These are phyloP conservation scores for Musa itinerans DNA, from an alignment of 176 grass and related monocot species.

Conservation along the genomic window DNA sequence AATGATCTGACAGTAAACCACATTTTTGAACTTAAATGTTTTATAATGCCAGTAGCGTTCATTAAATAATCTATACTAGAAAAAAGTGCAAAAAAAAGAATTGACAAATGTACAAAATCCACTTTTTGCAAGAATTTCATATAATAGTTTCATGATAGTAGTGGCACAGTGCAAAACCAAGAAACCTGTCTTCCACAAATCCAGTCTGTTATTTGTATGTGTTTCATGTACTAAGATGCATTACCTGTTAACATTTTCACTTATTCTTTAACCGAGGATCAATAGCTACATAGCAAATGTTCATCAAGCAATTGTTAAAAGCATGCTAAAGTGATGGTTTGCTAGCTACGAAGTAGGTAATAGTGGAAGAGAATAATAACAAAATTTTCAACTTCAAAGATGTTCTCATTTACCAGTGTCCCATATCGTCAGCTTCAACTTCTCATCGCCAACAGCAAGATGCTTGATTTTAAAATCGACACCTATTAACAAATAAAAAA, in stretches of 20 bases:
- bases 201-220: background rate
- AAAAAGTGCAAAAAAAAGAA: background rate
- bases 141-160: background rate
- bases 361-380: background rate
- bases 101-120: background rate
- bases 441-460: constrained; percentile 63
- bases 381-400: background rate
- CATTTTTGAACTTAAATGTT: too few relatives aligned
- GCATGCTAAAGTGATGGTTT: background rate
- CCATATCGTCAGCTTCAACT: constrained; percentile 95
- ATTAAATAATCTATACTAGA: too few relatives aligned
- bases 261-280: too few relatives aligned
- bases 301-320: too few relatives aligned
- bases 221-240: background rate
- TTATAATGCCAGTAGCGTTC: too few relatives aligned
- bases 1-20: too few relatives aligned
- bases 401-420: constrained; percentile 56
- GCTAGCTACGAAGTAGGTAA: background rate
- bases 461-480: constrained; percentile 96
- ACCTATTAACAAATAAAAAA: constrained; percentile 32
- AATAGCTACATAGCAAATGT: too few relatives aligned
- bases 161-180: background rate
- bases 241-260: background rate
- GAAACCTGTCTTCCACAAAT: background rate
- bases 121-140: background rate